A percentile compares a stretch with the other conserved stretches of the same genome.
Conservation (phyloP, 2,329 filamentous ascomycete species). For the Cadophora malorum region DNA sequence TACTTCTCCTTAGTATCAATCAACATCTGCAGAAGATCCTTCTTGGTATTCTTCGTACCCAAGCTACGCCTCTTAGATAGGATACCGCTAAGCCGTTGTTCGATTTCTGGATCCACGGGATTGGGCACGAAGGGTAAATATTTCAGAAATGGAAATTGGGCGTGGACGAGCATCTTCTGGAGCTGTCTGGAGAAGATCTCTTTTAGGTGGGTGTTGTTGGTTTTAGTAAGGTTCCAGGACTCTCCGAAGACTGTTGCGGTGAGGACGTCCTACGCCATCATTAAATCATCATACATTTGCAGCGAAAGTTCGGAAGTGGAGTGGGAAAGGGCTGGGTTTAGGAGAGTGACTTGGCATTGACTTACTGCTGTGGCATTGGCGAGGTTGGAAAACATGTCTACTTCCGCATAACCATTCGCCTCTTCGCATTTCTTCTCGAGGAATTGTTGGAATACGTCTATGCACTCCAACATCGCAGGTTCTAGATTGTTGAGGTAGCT, state of each 20-base stretch:
- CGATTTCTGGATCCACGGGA: slow-evolving; percentile 13
- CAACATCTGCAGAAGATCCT: slow-evolving; percentile 35
- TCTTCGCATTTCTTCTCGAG: slow-evolving; percentile 27
- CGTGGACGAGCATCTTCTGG: slow-evolving; percentile 21
- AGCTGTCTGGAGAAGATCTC: slow-evolving; percentile 26
- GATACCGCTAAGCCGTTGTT: slow-evolving; percentile 24
- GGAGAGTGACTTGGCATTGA: neutral
- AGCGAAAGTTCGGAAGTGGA: neutral
- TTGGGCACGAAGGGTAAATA: slow-evolving; percentile 28
- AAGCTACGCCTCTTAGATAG: slow-evolving; percentile 23
- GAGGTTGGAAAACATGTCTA: slow-evolving; percentile 27
- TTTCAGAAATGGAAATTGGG: slow-evolving; percentile 30
- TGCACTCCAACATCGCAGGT: slow-evolving; percentile 32
- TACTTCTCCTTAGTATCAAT: slow-evolving; percentile 29
- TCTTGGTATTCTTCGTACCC: slow-evolving; percentile 15
- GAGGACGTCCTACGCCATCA: slow-evolving; percentile 28
- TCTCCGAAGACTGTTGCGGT: slow-evolving; percentile 32
- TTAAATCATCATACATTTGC: neutral
- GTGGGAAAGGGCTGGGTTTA: no score
- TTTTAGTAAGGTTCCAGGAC: slow-evolving; percentile 31
- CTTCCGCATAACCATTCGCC: slow-evolving; percentile 20
- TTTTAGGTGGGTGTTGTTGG: slow-evolving; percentile 27
- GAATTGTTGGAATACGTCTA: slow-evolving; percentile 24
- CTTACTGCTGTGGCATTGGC: slow-evolving; percentile 31
- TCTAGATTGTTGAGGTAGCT: slow-evolving; percentile 34